Evolutionary conservation across 305 asterid species (phyloP).

Genomic region (Fraxinus latifolia): DNA sequence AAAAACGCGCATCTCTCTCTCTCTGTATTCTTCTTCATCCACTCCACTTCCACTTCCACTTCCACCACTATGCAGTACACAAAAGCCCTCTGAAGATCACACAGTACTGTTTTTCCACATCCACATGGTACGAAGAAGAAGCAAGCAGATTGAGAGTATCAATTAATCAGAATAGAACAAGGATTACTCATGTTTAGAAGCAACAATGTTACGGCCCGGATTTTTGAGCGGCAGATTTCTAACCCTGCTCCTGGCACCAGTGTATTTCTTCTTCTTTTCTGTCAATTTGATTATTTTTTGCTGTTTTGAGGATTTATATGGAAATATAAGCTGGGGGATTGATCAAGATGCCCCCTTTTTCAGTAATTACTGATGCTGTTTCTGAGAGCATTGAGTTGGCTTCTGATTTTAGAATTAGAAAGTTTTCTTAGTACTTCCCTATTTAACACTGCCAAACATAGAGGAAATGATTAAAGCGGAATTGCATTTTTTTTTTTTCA

Average conservation of each 20-base stretch:
- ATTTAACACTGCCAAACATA: not conserved
- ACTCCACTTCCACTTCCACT: slow-evolving; percentile 24
- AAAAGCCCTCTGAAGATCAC: not conserved
- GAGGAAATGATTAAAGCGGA: slow-evolving; percentile 7
- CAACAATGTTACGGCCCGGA: slow-evolving; percentile 90
- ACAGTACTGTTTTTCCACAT: not conserved
- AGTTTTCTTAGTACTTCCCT: not conserved
- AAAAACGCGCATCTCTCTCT: not conserved
- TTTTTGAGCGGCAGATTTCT: slow-evolving; percentile 90
- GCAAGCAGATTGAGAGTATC: not conserved
- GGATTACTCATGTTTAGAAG: slow-evolving; percentile 62
- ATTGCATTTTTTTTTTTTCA: not conserved
- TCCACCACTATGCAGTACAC: not conserved
- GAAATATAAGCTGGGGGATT: not conserved
- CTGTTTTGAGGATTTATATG: not conserved
- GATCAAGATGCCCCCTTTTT: not conserved
- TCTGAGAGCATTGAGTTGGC: not conserved
- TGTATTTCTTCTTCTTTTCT: slow-evolving; percentile 36
- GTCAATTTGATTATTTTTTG: not conserved
- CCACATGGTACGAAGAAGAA: not conserved
- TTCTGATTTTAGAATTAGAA: not conserved
- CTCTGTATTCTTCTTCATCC: not conserved
- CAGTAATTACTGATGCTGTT: not conserved
- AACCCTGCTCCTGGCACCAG: slow-evolving; percentile 89
- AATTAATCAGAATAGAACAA: not conserved